Percentiles rank a stretch among this genome's conserved stretches.
These are phyloP conservation scores for Mucor circinelloides DNA, from an alignment of 371 early-diverging fungal species.

Conservation along the genomic window DNA sequence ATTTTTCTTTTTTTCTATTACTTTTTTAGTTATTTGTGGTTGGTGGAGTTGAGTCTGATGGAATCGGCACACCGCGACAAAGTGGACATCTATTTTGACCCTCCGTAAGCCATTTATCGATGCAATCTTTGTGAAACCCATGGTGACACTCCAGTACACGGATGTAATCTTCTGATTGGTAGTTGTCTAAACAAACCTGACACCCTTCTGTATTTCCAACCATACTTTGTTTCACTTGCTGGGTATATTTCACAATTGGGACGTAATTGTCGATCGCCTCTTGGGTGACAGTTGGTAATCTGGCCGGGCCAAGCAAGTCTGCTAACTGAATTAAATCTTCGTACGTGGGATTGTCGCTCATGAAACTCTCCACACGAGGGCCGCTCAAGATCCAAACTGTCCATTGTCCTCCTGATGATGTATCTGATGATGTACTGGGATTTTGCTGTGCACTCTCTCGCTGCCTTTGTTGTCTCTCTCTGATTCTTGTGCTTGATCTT, in stretches of 20 bases:
- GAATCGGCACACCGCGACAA: constrained; percentile 26
- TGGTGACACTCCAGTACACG: constrained; percentile 71
- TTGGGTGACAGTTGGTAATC: constrained; percentile 44
- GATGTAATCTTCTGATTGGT: constrained; percentile 61
- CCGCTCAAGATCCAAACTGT: constrained; percentile 34
- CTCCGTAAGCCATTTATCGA: constrained; percentile 72
- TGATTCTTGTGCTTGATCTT: constrained; percentile 11
- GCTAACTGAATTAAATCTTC: constrained; percentile 53
- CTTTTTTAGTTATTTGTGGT: neutral
- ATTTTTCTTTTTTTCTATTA: neutral
- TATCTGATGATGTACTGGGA: neutral
- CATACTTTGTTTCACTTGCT: constrained; percentile 28
- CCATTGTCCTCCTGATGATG: constrained; percentile 19
- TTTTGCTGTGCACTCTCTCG: neutral
- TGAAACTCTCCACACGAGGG: constrained; percentile 11
- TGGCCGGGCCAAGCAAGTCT: constrained; percentile 55
- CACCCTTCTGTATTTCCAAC: constrained; percentile 28
- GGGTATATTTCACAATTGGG: constrained; percentile 31
- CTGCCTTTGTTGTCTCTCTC: constrained; percentile 16
- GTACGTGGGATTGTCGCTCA: constrained; percentile 31
- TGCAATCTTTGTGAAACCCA: constrained; percentile 78
- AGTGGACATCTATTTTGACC: constrained; percentile 33
- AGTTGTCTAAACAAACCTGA: constrained; percentile 64
- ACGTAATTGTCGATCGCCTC: constrained; percentile 41
- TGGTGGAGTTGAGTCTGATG: constrained; percentile 1